Base-by-base conservation (phyloP, 768 basidiomycete species). In the Solioccasus polychromus region DNA sequence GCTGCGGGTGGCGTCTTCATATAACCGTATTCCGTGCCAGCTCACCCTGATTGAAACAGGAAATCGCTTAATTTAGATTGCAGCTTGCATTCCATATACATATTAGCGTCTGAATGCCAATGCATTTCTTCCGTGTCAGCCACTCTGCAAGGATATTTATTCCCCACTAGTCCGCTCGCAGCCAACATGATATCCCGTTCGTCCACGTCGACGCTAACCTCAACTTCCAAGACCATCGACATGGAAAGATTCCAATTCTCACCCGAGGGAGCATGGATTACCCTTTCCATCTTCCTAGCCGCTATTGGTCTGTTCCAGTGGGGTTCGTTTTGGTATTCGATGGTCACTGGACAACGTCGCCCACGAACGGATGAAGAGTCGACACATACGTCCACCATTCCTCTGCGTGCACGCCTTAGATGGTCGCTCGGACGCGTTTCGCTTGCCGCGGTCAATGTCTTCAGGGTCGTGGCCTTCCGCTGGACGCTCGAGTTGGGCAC, bases 401-500 rank as follows among this genome's bases (percentile, higher is more conserved):
- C 22, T 22, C n/a, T 22, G 6, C 36, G 47, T 57, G 10, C 10
- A 18, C 5, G 63, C 62, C 19, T 59, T 60, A 17, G 61, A 53
- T 8, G 75, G 74, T 63, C 71, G 63, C 47, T 72, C 66, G 31
- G 55, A 24, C 66, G 69, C 23, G 45, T 73, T 9, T 68, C 70
- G 1, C 48, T 55, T n/a, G 75, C 72, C 2, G 23, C 68, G 18
- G 58, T 68, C 26, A 69, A 77, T 11, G 60, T 59, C 7, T 79
- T 79, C 59, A 71, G 73, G 18, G 72, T 79, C 18, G 45, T 74
- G 17, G 71, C 72, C 7, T 81, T 80, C 54, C 74, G 80, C 12
- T 68, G 66, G 57, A 72, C 69, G 4, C 47, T 80, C 28, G 68
- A 74, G 14, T 63, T 78, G 18, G 77, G 76, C 12, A 59, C 67